Base-by-base conservation (phyloP, 345 rosid genomes). In the Pistacia atlantica region DNA sequence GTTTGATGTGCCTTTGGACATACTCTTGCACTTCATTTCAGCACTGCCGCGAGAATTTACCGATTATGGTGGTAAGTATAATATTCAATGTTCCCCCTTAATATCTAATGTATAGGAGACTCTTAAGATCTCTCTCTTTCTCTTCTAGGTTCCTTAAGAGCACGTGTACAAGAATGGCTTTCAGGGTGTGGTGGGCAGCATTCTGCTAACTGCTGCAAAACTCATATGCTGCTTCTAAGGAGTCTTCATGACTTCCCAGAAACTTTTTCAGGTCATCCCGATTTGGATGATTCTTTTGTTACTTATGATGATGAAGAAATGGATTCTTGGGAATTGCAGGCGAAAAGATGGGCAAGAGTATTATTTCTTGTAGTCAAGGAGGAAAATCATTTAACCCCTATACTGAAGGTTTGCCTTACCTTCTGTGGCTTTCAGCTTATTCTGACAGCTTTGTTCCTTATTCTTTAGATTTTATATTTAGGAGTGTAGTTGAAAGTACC, bases 281-380 rank as follows among this genome's bases (percentile, higher is more conserved):
- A 60, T 68, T 72, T 78, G 64, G 82, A 46, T 78, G 86, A 80
- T 81, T 68, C 78, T 63, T 49, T 69, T 11, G 72, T 76, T 68
- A 79, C 78, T 83, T 90, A 77, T 80, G 93, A 95, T 79, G 98
- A 95, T 72, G 98, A 85, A 84, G 98, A 95, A 82, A 79, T 93
- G 83, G 89, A 85, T 80, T 90, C 92, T 58, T 95, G 98, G 98
- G 97, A 93, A 74, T 80, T 72, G 80, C 91, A 90, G 85, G 89
- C 90, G 37, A 95, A 83, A 84, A 87, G 94, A 85, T 95, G 98
- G 98, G 86, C 90, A 72, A 86, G 91, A 77, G 79, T 88, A 65
- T 83, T 95, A 75, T 89, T 95, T 81, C 92, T 91, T 51, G 74
- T 82, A 51, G 60, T 84, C 65, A 78, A 80, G 67, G 84, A 77